phyloP scores from a whole-genome alignment of 179 eudicot genomes.

The Spergularia azorica region DNA sequence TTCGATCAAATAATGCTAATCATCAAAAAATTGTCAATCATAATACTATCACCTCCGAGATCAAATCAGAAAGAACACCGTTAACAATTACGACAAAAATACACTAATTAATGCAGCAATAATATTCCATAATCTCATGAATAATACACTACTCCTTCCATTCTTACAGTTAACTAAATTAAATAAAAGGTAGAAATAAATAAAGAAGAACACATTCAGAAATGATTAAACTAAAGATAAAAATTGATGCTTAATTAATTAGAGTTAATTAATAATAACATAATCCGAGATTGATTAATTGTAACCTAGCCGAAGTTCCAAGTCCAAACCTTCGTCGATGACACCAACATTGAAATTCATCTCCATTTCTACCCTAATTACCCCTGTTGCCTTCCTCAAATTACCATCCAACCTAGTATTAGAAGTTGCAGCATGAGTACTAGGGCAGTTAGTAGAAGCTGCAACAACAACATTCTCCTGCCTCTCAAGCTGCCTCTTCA shows the following conservation, averaged over 20 bases:
- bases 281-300: constrained; percentile 10
- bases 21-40: no score
- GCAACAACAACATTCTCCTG: not conserved
- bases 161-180: no score
- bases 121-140: no score
- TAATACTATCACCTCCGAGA: no score
- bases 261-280: not conserved
- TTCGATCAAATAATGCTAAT: no score
- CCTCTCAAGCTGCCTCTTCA: constrained; percentile 10
- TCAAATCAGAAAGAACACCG: no score
- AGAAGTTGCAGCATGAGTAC: not conserved
- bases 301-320: constrained; percentile 38
- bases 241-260: not conserved
- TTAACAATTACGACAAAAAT: no score
- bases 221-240: not conserved
- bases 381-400: constrained; percentile 13
- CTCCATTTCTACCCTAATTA: constrained; percentile 22
- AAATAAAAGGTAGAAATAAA: not conserved
- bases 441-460: not conserved
- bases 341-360: constrained; percentile 17
- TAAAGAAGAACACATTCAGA: not conserved
- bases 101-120: no score
- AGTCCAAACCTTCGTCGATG: constrained; percentile 25
- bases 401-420: not conserved
- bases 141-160: no score